Base-by-base conservation (phyloP, 495 filamentous ascomycete genomes). In the Lophium mytilinum region DNA sequence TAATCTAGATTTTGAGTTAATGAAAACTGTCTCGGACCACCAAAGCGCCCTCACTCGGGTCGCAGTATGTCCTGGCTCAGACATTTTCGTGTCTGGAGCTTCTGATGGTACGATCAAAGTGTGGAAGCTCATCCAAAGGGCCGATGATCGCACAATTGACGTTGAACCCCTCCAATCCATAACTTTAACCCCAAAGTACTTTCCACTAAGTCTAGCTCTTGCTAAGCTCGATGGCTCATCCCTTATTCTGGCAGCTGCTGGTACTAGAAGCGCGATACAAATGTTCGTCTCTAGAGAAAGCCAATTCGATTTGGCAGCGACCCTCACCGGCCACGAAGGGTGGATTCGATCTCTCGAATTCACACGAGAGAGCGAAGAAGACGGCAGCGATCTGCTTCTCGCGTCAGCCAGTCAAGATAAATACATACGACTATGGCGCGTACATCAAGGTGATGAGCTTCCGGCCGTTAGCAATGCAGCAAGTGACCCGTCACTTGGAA, bases 331-430 rank as follows among this genome's bases (percentile, higher is more conserved):
- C 9, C 93, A 99, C 60, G 94, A 97, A 73, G 90, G 89, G 49
- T 99, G 93, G 93, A 82, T 99, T 19, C 81, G 90, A 15, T 88
- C 88, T 19, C 75, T 97, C 9, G 81, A 84, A 35, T 93, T 98
- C 58, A 80, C 82, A 12, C 67, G 67, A 60, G 88, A 94, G 63
- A 80, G 70, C 39, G 66, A 69, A n/a, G 70, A 69, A 17, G 68
- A 71, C 10, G 70, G 68, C 3, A 79, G 78, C 42, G 90, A 95
- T 69, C 67, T 97, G 14, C 71, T 97, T 47, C 76, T 99, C 11
- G 90, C 94, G 1, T 96, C 92, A 21, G 90, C 91, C 7, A 95
- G 90, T 66, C 93, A 99, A 71, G 93, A 99, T 64, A 96, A 92
- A 70, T 99, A 96, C 64, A 86, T 97, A 68, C 85, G 93, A 40